These are phyloP conservation scores for Protomyces macrosporus DNA, from an alignment of 1,139 yeast genomes.

Conservation along the genomic window DNA sequence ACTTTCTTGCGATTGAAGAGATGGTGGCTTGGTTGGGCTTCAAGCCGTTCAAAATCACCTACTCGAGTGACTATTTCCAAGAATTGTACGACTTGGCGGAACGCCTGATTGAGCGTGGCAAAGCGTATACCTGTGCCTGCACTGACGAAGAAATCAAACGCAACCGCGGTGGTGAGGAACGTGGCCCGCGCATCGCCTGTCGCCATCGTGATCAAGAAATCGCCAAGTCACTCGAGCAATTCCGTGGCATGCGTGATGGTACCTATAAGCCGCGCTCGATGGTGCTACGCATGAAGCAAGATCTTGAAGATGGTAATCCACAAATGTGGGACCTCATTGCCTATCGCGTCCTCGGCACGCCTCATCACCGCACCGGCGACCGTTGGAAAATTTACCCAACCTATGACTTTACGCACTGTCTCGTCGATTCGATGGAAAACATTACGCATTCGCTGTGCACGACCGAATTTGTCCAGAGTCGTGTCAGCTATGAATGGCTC, in stretches of 20 bases:
- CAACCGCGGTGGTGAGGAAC: slow-evolving; percentile 83
- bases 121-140: slow-evolving; percentile 90
- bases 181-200: slow-evolving; percentile 84
- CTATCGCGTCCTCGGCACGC: slow-evolving; percentile 86
- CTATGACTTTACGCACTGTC: slow-evolving; percentile 96
- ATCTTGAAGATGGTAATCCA: slow-evolving; percentile 83
- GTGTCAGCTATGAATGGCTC: slow-evolving; percentile 97
- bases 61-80: slow-evolving; percentile 93
- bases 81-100: slow-evolving; percentile 83
- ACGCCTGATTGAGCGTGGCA: slow-evolving; percentile 58
- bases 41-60: slow-evolving; percentile 85
- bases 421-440: slow-evolving; percentile 95
- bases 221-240: slow-evolving; percentile 71
- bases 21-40: slow-evolving; percentile 93
- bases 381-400: slow-evolving; percentile 98
- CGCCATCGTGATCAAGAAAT: slow-evolving; percentile 62
- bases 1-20: slow-evolving; percentile 73
- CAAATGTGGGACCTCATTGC: slow-evolving; percentile 99
- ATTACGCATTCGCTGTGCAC: slow-evolving; percentile 47
- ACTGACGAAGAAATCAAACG: slow-evolving; percentile 78
- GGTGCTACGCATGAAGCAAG: slow-evolving; percentile 94
- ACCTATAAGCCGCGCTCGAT: slow-evolving; percentile 84
- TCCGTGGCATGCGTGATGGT: slow-evolving; percentile 89
- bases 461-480: slow-evolving; percentile 61
- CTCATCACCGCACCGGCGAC: slow-evolving; percentile 93